Base-by-base conservation (phyloP, 2,329 filamentous ascomycete species). In the Periglandula ipomoeae region DNA sequence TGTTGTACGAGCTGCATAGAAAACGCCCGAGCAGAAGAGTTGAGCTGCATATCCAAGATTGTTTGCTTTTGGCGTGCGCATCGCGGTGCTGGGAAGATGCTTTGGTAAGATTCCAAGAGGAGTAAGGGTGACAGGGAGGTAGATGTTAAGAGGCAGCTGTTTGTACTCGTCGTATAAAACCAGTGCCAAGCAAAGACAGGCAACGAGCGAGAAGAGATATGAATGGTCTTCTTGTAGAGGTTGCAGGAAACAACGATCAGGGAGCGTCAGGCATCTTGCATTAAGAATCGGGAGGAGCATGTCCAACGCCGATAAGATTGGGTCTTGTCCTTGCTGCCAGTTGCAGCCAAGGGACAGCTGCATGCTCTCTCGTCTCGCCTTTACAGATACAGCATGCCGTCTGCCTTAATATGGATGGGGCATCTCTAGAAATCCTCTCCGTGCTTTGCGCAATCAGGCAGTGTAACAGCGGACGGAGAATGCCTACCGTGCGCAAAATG, bases 401-500 rank as follows among this genome's bases (percentile, higher is more conserved):
- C 39, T 40, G 24, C 24, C 30, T 46, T 35, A 17, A 26, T 43
- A 35, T 46, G 48, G 22, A 37, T 38, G 23, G 38, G 11, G 30
- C 19, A 10, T 44, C 17, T 50, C 30, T 23, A 2, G 38, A 46
- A 46, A 20, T 23, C 17, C 27, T 23, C 23, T 20, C 24, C 23
- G 35, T 37, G 48, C 30, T 38, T 19, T 24, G 17, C 44, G 22
- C 17, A n/a, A 39, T 20, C 23, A 37, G 20, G 44, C 35, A n/a
- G 48, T 46, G 48, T 39, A 46, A 50, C 43, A 23, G 38, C 44
- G 30, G 48, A 30, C 43, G 38, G 30, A 27, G n/a, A 17, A 43
- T 15, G 44, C 35, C 20, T 22, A 42, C 23, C 13, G 20, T 20
- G 19, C 23, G 19, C 34, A 43, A 17, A 15, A 27, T 45, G 9